Evolutionary conservation across 2,329 filamentous ascomycete species (phyloP).

Genomic region (Aspergillus quadricinctus): DNA sequence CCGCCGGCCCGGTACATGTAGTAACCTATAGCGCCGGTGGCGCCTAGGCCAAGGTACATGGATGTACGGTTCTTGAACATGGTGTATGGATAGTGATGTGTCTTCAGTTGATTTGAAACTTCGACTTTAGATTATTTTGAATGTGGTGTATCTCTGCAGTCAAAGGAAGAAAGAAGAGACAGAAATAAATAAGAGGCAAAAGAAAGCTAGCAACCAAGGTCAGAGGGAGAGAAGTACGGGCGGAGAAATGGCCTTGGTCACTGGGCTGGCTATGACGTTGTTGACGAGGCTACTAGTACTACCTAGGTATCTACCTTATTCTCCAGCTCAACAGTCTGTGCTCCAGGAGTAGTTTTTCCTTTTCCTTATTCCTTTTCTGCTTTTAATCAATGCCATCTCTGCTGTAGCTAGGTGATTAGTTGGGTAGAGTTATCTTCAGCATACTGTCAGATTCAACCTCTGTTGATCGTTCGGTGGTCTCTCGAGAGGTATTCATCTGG

Average conservation of each 20-base stretch:
- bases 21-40: constrained; percentile 70
- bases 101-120: not conserved
- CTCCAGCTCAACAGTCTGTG: not conserved
- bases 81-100: constrained; percentile 9
- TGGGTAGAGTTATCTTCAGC: not conserved
- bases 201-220: not conserved
- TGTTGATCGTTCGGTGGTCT: too few species aligned
- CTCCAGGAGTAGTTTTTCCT: too few species aligned
- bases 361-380: too few species aligned
- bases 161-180: not conserved
- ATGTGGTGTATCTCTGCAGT: not conserved
- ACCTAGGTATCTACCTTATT: not conserved
- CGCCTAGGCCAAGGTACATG: constrained; percentile 50
- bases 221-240: not conserved
- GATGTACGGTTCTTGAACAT: constrained; percentile 36
- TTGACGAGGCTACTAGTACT: not conserved
- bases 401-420: not conserved
- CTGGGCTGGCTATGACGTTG: constrained; percentile 12
- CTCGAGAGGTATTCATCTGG: not conserved
- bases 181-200: not conserved
- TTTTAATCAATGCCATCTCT: not conserved
- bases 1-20: constrained; percentile 89
- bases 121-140: not conserved
- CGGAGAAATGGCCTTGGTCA: not conserved
- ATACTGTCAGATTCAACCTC: not conserved